Conservation (phyloP, 2,329 filamentous ascomycete species). For the Xylaria sp. region DNA sequence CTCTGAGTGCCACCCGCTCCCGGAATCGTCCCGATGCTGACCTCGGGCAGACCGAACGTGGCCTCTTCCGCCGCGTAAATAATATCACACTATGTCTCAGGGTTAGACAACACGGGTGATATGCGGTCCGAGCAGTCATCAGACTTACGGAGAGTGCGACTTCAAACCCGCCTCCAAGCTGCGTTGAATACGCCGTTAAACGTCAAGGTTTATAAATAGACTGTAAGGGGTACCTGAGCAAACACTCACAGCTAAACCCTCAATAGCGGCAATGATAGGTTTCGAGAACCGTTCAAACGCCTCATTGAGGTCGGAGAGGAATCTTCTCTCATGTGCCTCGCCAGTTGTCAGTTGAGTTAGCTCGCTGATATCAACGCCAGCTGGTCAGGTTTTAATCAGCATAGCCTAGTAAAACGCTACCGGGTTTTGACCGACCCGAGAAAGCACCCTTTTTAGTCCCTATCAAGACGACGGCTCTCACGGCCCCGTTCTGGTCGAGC, state of each 20-base stretch:
- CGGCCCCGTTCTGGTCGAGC: constrained; percentile 42
- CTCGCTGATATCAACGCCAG: constrained; percentile 52
- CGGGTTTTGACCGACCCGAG: constrained; percentile 48
- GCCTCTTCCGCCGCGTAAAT: constrained; percentile 81
- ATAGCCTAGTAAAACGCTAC: background rate
- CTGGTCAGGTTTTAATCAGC: constrained; percentile 34
- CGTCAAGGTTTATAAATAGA: background rate
- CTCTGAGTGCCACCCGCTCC: constrained; percentile 87
- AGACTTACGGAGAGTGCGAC: constrained; percentile 57
- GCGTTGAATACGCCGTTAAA: constrained; percentile 8
- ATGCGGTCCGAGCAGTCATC: background rate
- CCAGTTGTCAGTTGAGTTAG: constrained; percentile 46
- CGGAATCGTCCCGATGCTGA: constrained; percentile 91
- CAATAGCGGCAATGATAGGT: constrained; percentile 60
- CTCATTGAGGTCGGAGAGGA: constrained; percentile 55
- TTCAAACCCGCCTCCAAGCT: constrained; percentile 63
- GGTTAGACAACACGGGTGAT: constrained; percentile 8
- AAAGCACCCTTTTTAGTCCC: constrained; percentile 51
- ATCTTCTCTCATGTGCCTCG: constrained; percentile 44
- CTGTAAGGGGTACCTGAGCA: background rate
- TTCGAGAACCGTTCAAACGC: constrained; percentile 54
- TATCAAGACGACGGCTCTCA: constrained; percentile 53
- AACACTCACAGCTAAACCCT: constrained; percentile 60
- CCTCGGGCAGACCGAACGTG: constrained; percentile 94
- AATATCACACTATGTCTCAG: constrained; percentile 50